These are phyloP conservation scores for Populus trichocarpa DNA, from an alignment of 441 rosid species.

Conservation along the genomic window DNA sequence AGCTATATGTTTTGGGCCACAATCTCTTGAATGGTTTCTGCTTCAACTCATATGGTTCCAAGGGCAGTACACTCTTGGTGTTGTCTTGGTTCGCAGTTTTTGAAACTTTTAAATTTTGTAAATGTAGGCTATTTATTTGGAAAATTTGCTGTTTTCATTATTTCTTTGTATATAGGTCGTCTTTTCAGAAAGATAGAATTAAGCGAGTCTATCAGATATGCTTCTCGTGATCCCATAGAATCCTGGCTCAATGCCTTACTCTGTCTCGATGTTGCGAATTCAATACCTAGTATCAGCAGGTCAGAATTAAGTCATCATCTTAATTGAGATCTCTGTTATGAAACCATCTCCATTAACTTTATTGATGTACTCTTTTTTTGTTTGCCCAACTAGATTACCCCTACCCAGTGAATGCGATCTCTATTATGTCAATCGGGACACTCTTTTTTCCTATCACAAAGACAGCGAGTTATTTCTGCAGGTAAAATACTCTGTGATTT, in stretches of 20 bases:
- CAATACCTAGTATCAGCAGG: slow-evolving; percentile 70
- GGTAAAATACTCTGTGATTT: slow-evolving; percentile 34
- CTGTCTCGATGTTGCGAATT: slow-evolving; percentile 81
- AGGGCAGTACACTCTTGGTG: neutral
- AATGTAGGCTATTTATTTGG: neutral
- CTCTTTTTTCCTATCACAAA: slow-evolving; percentile 93
- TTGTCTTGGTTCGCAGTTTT: neutral
- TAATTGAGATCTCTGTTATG: slow-evolving; percentile 2
- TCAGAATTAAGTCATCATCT: slow-evolving; percentile 24
- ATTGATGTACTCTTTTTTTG: slow-evolving; percentile 18
- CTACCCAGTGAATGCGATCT: slow-evolving; percentile 88
- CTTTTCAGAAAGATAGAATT: slow-evolving; percentile 92
- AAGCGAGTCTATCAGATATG: slow-evolving; percentile 88
- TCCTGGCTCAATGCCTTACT: slow-evolving; percentile 93
- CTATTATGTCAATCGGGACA: slow-evolving; percentile 89
- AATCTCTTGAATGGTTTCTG: neutral
- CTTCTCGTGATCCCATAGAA: slow-evolving; percentile 90
- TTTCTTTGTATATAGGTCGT: slow-evolving; percentile 49
- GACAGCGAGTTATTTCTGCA: slow-evolving; percentile 95
- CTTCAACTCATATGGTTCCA: neutral
- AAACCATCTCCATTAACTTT: slow-evolving; percentile 9
- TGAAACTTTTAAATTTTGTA: neutral
- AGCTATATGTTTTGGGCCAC: neutral
- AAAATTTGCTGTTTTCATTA: neutral
- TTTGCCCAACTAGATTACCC: slow-evolving; percentile 52